Evolutionary conservation across 2,329 filamentous ascomycete species (phyloP), one percentile per base, ranked within the genome.

Genomic region (Colletotrichum scovillei): DNA sequence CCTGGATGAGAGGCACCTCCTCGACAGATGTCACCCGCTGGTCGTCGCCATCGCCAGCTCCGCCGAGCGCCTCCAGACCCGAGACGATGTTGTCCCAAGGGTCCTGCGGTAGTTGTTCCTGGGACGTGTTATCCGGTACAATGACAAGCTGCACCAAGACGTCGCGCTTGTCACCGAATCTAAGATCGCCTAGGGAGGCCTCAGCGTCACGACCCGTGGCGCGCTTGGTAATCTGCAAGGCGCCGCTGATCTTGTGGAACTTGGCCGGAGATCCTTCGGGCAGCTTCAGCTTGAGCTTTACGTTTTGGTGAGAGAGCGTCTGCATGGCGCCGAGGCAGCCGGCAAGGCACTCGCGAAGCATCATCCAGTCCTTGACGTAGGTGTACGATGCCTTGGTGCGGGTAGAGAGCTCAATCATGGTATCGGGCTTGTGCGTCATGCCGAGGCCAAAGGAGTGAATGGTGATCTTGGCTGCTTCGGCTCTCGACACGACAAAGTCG

Each of bases 281-380:
- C 8, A 99, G 86, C 78, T 94, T 94, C 69, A 99, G 90, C 86
- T 97, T 98, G 67, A 99, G 89, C 86, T 97, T 98, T 70, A 97
- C 97, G 79, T 98, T 98, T 81, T 98, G 97, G 81, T 99, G 97
- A n/a, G 97, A 98, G 32, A 95, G 92, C 2, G 94, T 95, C 82
- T 99, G 97, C 80, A 98, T 89, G 16, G 95, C 92, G 59, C 97
- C 97, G 32, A 99, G 86, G 79, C 96, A 98, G 56, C 97, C 97
- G 28, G 95, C 97, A 57, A 98, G 89, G 81, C 97, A 98, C 82
- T 99, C 97, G 32, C 97, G 93, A 46, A 99, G 89, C 96, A 98
- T 99, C 96, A 98, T 98, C 97, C 97, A 99, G 82, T 99, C 97
- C 84, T 98, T 99, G 77, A 99, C 95, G 79, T 98, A 99, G 1